Evolutionary conservation across 2,329 filamentous ascomycete species (phyloP).

Genomic region (Rhinocladiella mackenziei): DNA sequence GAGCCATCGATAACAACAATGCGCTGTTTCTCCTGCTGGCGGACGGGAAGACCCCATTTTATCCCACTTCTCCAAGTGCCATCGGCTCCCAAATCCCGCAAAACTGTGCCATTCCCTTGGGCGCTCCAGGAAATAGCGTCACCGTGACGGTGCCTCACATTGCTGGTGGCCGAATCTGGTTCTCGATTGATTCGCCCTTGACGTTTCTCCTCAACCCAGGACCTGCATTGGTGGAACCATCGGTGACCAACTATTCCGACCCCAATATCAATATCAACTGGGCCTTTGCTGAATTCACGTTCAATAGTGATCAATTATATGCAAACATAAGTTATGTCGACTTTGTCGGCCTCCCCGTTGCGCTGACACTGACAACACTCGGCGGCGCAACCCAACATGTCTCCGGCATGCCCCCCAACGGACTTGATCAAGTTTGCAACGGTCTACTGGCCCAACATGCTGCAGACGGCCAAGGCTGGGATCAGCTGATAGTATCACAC

Average conservation of each 20-base stretch:
- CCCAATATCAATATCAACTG: conserved; percentile 59
- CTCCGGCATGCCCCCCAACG: conserved; percentile 56
- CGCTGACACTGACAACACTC: conserved; percentile 47
- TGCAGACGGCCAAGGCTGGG: conserved; percentile 59
- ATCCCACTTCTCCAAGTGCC: conserved; percentile 55
- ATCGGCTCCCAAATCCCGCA: conserved; percentile 39
- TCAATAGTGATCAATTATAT: conserved; percentile 58
- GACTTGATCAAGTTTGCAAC: conserved; percentile 53
- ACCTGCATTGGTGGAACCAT: conserved; percentile 70
- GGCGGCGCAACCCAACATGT: conserved; percentile 48
- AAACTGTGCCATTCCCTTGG: conserved; percentile 62
- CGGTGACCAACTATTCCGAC: conserved; percentile 62
- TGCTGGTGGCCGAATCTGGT: conserved; percentile 69
- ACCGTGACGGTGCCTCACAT: conserved; percentile 65
- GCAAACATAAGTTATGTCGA: conserved; percentile 72
- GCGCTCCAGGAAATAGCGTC: conserved; percentile 56
- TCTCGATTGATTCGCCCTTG: conserved; percentile 57
- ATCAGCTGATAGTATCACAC: conserved; percentile 51
- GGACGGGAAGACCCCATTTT: conserved; percentile 64
- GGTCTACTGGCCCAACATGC: conserved; percentile 53
- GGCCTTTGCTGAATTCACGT: conserved; percentile 68
- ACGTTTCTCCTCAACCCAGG: conserved; percentile 68
- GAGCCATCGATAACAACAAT: conserved; percentile 57
- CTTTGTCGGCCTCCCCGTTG: conserved; percentile 64
- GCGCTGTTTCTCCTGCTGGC: conserved; percentile 59